Percentiles rank a stretch among this genome's conserved stretches.
Conservation (phyloP, 768 basidiomycete species). For the Tulasnella sp. region DNA sequence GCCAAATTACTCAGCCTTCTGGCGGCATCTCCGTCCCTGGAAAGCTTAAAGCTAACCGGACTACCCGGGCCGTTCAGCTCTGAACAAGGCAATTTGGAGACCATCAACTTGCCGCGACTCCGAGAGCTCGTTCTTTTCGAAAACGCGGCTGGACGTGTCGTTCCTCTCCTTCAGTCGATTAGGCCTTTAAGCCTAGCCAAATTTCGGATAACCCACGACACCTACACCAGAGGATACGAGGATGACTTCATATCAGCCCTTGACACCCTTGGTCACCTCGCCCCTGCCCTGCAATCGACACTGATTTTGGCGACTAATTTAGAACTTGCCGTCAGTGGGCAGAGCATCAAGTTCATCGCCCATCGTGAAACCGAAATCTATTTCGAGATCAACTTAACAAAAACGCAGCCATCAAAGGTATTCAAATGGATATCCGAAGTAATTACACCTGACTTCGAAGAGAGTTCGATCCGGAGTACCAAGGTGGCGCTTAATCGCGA, state of each 20-base stretch:
- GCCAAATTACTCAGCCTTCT: neutral
- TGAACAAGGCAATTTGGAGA: neutral
- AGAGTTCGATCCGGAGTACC: neutral
- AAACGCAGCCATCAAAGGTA: neutral
- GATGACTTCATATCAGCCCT: neutral
- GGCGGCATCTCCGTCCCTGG: neutral
- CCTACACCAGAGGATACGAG: neutral
- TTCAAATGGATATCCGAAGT: neutral
- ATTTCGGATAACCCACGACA: neutral
- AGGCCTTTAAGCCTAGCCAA: neutral
- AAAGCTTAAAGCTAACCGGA: neutral
- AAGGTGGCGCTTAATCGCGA: neutral
- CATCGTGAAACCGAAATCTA: neutral
- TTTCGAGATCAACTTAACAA: neutral
- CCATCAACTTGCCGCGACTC: neutral
- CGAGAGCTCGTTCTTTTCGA: neutral
- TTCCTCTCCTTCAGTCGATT: neutral
- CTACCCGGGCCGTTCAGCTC: neutral
- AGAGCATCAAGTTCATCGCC: neutral
- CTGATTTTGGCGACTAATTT: neutral
- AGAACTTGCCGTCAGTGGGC: neutral
- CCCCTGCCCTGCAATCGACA: neutral
- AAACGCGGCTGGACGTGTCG: neutral
- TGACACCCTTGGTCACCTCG: neutral
- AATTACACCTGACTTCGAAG: neutral